Conservation (phyloP, 495 filamentous ascomycete genomes). For the Astrothelium macrocarpum region DNA sequence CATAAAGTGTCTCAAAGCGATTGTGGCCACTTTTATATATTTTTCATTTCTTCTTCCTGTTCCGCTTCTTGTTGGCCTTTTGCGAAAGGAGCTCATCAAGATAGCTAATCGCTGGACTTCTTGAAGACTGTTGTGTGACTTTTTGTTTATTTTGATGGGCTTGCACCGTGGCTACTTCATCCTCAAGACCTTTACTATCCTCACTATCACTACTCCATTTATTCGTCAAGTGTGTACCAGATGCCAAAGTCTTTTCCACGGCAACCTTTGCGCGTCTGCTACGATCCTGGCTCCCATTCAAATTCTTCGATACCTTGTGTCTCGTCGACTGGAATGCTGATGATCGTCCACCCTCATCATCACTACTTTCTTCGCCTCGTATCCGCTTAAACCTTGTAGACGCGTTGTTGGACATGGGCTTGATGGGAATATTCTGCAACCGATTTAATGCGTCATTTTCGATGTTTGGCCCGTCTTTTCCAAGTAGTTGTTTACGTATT, state of each 20-base stretch:
- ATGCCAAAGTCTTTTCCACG: not conserved
- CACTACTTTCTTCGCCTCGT: slow-evolving; percentile 24
- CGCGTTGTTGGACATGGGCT: slow-evolving; percentile 14
- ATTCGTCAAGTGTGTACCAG: not conserved
- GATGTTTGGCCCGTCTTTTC: slow-evolving; percentile 30
- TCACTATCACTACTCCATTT: not conserved
- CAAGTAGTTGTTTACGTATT: slow-evolving; percentile 35
- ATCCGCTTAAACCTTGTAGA: slow-evolving; percentile 12
- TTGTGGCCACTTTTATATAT: too few relatives aligned
- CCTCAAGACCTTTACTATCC: not conserved
- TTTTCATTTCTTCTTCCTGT: not conserved
- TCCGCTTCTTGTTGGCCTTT: not conserved
- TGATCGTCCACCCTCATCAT: slow-evolving; percentile 28
- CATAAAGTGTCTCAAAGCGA: too few relatives aligned
- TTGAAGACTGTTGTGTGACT: not conserved
- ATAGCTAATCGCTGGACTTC: not conserved
- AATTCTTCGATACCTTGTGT: not conserved
- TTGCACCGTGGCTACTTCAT: not conserved
- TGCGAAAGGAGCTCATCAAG: not conserved
- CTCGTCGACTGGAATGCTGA: slow-evolving; percentile 21
- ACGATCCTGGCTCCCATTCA: not conserved
- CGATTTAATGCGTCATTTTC: slow-evolving; percentile 5
- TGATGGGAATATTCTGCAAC: slow-evolving; percentile 20
- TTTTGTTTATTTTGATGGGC: not conserved
- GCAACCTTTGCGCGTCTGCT: too few relatives aligned